A percentile compares a stretch with the other conserved stretches of the same genome.
Conservation (phyloP, 805 yeast species). For the Cephaloascus albidus region DNA sequence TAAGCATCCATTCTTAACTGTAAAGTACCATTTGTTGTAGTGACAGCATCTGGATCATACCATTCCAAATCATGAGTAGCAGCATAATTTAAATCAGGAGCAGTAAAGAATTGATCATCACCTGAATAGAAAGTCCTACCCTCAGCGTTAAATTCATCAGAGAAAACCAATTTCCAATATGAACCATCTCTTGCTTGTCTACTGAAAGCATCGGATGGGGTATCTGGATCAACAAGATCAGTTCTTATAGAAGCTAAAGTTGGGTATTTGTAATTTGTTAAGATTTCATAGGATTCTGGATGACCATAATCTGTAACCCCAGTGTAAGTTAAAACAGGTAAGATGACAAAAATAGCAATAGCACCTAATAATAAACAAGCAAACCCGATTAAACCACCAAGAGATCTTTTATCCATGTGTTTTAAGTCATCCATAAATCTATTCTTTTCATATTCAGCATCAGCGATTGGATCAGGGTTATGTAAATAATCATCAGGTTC, state of each 20-base stretch:
- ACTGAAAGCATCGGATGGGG: slow-evolving; percentile 34
- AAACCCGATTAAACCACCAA: slow-evolving; percentile 24
- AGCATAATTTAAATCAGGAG: slow-evolving; percentile 32
- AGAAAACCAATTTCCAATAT: slow-evolving; percentile 31
- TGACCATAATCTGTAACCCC: slow-evolving; percentile 9
- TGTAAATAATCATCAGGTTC: slow-evolving; percentile 41
- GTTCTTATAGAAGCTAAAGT: slow-evolving; percentile 50
- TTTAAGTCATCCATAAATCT: slow-evolving; percentile 29
- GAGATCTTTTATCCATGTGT: slow-evolving; percentile 24
- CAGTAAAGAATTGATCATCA: slow-evolving; percentile 39
- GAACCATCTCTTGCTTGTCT: slow-evolving; percentile 20
- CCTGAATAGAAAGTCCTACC: slow-evolving; percentile 39
- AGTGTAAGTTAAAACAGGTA: slow-evolving; percentile 29
- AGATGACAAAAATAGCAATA: slow-evolving; percentile 20
- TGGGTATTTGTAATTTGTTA: slow-evolving; percentile 52
- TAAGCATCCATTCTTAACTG: slow-evolving; percentile 28
- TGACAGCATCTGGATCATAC: slow-evolving; percentile 41
- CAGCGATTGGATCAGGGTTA: slow-evolving; percentile 38
- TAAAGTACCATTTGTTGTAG: slow-evolving; percentile 31
- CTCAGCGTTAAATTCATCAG: slow-evolving; percentile 39
- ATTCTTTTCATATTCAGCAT: slow-evolving; percentile 35
- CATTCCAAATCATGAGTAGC: slow-evolving; percentile 42
- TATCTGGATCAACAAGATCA: slow-evolving; percentile 60
- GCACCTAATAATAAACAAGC: slow-evolving; percentile 18
- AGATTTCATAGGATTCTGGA: slow-evolving; percentile 28